These are phyloP conservation scores for Cryphonectria naterciae DNA, from an alignment of 2,329 filamentous ascomycete genomes.

Conservation along the genomic window DNA sequence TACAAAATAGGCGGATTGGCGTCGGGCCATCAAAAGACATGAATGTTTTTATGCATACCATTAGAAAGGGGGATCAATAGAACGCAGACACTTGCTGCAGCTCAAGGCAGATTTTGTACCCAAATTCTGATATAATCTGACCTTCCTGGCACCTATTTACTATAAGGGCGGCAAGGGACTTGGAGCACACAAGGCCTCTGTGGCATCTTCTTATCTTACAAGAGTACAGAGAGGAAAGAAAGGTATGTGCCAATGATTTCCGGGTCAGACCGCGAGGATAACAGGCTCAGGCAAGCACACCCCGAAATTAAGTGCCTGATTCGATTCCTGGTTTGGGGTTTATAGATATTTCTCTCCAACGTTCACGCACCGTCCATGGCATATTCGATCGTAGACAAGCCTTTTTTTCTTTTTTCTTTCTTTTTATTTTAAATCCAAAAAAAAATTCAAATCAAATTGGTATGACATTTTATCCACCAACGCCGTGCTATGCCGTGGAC, in stretches of 20 bases:
- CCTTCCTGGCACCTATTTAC: too few species aligned
- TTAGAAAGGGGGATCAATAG: not conserved
- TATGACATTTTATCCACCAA: conserved; percentile 1
- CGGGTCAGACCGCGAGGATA: too few species aligned
- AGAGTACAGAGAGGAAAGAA: too few species aligned
- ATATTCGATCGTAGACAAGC: not conserved
- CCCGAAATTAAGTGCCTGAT: too few species aligned
- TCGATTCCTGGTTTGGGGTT: too few species aligned
- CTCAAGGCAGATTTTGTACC: not conserved
- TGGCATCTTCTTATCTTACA: too few species aligned
- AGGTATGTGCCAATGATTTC: too few species aligned
- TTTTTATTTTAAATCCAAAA: too few species aligned
- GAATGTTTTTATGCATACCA: not conserved
- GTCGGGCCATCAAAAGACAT: not conserved
- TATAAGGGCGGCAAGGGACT: too few species aligned
- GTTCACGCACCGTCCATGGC: not conserved
- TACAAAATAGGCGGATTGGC: not conserved
- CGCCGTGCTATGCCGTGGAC: conserved; percentile 1
- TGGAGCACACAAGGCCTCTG: too few species aligned
- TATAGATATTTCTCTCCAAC: not conserved
- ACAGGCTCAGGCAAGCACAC: too few species aligned
- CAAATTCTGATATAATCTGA: too few species aligned
- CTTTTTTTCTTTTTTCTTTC: not conserved
- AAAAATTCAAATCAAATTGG: conserved; percentile 4
- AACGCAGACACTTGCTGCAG: not conserved